Evolutionary conservation across 345 rosid genomes (phyloP).

Genomic region (Euclidium syriacum): DNA sequence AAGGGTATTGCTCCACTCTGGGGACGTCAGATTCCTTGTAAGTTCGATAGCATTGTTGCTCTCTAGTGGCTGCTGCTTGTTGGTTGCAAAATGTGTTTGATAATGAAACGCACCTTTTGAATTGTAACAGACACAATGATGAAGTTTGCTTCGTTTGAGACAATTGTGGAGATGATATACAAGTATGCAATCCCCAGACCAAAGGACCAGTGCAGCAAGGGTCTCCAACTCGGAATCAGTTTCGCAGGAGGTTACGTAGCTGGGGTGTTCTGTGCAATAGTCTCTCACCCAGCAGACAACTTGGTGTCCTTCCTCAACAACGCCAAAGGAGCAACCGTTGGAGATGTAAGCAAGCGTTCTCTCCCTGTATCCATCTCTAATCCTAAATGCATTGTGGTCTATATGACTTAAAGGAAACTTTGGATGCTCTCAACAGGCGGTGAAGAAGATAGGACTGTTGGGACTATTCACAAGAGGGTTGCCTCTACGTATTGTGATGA

Average conservation of each 20-base stretch:
- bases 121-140: constrained; percentile 83
- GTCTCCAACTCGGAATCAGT: constrained; percentile 83
- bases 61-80: too few species aligned
- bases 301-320: constrained; percentile 97
- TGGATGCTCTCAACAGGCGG: too few species aligned
- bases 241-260: constrained; percentile 95
- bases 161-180: constrained; percentile 84
- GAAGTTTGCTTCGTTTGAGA: constrained; percentile 97
- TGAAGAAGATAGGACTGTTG: constrained; percentile 83
- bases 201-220: constrained; percentile 79
- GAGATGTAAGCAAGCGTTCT: constrained; percentile 68
- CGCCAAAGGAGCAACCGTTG: constrained; percentile 94
- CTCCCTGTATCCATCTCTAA: constrained; percentile 85
- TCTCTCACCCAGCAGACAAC: constrained; percentile 96
- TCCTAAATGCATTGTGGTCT: constrained; percentile 60
- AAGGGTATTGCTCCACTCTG: constrained; percentile 95
- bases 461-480: constrained; percentile 99
- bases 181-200: constrained; percentile 82
- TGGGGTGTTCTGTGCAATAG: constrained; percentile 83
- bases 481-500: constrained; percentile 97
- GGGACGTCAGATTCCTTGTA: constrained; percentile 99
- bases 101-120: too few species aligned
- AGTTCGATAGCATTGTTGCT: too few species aligned
- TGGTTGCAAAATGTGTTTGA: too few species aligned
- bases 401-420: not conserved